Evolutionary conservation across 768 basidiomycete species (phyloP).

Genomic region (Calocybe gangraenosa): DNA sequence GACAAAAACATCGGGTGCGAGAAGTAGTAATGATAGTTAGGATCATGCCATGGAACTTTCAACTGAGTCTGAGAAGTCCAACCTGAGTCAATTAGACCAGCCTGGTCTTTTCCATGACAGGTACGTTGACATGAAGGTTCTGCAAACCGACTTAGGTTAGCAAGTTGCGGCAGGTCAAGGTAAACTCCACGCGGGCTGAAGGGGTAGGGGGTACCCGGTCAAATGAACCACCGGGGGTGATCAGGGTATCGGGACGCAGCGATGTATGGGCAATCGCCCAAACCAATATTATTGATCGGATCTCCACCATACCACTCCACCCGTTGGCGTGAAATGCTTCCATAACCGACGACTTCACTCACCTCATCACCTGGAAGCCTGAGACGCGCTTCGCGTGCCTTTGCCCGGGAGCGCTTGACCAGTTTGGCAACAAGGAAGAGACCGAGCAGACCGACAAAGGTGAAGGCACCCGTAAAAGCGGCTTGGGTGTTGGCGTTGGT

Average conservation of each 20-base stretch:
- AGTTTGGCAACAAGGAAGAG: conserved; percentile 34
- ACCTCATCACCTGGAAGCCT: conserved; percentile 47
- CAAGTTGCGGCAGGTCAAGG: background rate
- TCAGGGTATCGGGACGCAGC: conserved; percentile 26
- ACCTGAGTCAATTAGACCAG: conserved; percentile 1
- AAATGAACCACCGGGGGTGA: conserved; percentile 30
- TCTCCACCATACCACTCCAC: conserved; percentile 15
- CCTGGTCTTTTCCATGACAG: conserved; percentile 16
- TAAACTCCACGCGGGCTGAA: background rate
- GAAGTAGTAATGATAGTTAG: no score
- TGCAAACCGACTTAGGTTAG: conserved; percentile 1
- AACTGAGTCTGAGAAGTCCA: background rate
- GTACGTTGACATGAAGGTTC: conserved; percentile 9
- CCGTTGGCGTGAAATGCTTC: conserved; percentile 26
- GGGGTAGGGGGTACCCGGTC: background rate
- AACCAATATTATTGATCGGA: background rate
- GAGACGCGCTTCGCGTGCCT: conserved; percentile 32
- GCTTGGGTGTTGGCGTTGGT: conserved; percentile 23
- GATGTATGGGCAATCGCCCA: conserved; percentile 12
- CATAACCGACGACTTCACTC: conserved; percentile 38
- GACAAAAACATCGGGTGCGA: no score
- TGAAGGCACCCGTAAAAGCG: conserved; percentile 32
- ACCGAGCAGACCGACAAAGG: conserved; percentile 33
- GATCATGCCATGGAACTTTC: no score
- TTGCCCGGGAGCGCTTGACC: conserved; percentile 35